These are phyloP conservation scores for Coemansia sp. DNA, from an alignment of 192 early-diverging fungal genomes.

Conservation along the genomic window DNA sequence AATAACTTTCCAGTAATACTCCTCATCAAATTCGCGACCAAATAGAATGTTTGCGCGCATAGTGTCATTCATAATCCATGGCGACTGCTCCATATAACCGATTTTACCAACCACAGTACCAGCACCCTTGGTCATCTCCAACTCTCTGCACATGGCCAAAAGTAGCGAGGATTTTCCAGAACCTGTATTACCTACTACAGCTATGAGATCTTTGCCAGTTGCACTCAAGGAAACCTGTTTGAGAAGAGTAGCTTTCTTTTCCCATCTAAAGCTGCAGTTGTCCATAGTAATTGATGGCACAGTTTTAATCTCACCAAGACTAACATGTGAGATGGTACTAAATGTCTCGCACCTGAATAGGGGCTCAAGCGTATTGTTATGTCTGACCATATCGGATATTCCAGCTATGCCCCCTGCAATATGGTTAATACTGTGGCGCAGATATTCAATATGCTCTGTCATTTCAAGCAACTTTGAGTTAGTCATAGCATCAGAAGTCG, in stretches of 20 bases:
- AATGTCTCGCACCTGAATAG: not conserved
- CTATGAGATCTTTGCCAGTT: slow-evolving; percentile 63
- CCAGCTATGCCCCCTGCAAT: too few species aligned
- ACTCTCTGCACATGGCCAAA: slow-evolving; percentile 77
- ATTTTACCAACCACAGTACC: slow-evolving; percentile 66
- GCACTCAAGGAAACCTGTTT: slow-evolving; percentile 58
- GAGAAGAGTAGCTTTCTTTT: not conserved
- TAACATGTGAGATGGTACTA: too few species aligned
- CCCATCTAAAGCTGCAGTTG: slow-evolving; percentile 5
- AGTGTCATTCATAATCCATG: slow-evolving; percentile 37
- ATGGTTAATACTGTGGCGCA: not conserved
- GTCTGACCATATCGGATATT: too few species aligned
- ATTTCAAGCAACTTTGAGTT: not conserved
- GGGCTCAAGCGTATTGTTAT: not conserved
- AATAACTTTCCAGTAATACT: slow-evolving; percentile 10
- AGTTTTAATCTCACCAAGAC: too few species aligned
- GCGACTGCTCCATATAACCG: slow-evolving; percentile 76
- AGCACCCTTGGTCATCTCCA: slow-evolving; percentile 49
- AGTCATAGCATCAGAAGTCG: not conserved
- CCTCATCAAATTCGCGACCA: slow-evolving; percentile 20
- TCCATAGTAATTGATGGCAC: not conserved
- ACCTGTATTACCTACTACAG: slow-evolving; percentile 78
- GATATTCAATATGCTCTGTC: not conserved
- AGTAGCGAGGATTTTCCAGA: slow-evolving; percentile 80
- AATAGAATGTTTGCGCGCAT: slow-evolving; percentile 24